Base-by-base conservation (phyloP, 192 early-diverging fungal genomes). In the Coemansia reversa region DNA sequence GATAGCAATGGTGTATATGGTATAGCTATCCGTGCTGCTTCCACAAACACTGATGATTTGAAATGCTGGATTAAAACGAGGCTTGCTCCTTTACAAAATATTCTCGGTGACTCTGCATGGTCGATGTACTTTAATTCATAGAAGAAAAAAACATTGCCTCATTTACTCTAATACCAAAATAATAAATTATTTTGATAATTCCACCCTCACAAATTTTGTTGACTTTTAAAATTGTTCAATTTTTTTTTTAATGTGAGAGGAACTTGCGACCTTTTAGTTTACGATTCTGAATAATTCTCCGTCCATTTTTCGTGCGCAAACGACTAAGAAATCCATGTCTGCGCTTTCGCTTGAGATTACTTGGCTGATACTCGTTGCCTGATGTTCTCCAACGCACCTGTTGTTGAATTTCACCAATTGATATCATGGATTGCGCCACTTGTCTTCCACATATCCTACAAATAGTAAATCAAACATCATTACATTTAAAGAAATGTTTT, bases 311-410 rank as follows among this genome's bases (percentile, higher is more conserved):
- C 30, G 89, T 92, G 61, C 87, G 77, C 65, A 95, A 72, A 12
- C 97, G 84, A 47, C 83, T 78, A 68, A 97, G 84, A 76, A 97
- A 98, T 55, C 97, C 97, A 76, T 92, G 91, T 71, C 87, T 85
- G 62, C 95, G 84, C 83, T 97, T 97, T 33, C 95, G 89, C 55
- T 92, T 91, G 12, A 94, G 65, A 55, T 91, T 92, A 64, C 87
- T 91, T 11, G 97, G 97, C 78, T 95, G 95, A 77, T 95, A 98
- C 60, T 92, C 92, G 64, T 90, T 87, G 53, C 97, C 97, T 66
- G 87, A 95, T 4, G 93, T 89, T 25, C 84, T 84, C 70, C 86
- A 93, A 48, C 95, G 92, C 49, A 84, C 81, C 65, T 90, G 90
- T 60, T 62, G 18, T 3, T 29, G 25, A 19, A 23, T 24, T 8